These are phyloP conservation scores for Cadophora luteo-olivacea DNA, from an alignment of 2,329 filamentous ascomycete genomes.

Conservation along the genomic window DNA sequence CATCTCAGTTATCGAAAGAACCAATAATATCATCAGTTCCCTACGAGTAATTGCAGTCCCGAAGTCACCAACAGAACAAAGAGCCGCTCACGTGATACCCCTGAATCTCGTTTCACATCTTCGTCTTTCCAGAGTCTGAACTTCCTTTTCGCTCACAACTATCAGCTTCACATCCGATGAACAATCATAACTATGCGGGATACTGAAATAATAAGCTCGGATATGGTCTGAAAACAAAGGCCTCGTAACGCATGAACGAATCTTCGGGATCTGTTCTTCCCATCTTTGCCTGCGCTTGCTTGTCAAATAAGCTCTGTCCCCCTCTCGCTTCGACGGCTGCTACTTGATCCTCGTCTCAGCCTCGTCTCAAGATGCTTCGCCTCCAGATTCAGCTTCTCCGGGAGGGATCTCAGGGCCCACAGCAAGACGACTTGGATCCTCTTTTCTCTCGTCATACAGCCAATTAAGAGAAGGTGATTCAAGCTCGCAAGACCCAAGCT, in stretches of 20 bases:
- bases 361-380: slow-evolving; percentile 26
- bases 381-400: not conserved
- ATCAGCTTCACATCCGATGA: not conserved
- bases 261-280: slow-evolving; percentile 20
- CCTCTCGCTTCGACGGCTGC: slow-evolving; percentile 3
- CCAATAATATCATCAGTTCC: no score
- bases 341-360: slow-evolving; percentile 24
- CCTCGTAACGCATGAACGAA: slow-evolving; percentile 21
- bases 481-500: slow-evolving; percentile 5
- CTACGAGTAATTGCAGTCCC: not conserved
- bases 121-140: not conserved
- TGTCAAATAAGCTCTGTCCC: slow-evolving; percentile 11
- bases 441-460: slow-evolving; percentile 13
- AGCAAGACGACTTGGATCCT: not conserved
- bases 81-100: not conserved
- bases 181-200: not conserved
- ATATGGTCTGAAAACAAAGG: not conserved
- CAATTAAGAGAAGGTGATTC: slow-evolving; percentile 17
- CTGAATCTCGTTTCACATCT: not conserved
- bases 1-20: no score
- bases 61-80: not conserved
- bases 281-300: slow-evolving; percentile 13
- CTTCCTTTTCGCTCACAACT: not conserved
- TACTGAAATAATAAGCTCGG: not conserved
- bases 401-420: not conserved